These are phyloP conservation scores for Cylindrotheca closterium DNA, from an alignment of 108 stramenopile genomes.

Conservation along the genomic window DNA sequence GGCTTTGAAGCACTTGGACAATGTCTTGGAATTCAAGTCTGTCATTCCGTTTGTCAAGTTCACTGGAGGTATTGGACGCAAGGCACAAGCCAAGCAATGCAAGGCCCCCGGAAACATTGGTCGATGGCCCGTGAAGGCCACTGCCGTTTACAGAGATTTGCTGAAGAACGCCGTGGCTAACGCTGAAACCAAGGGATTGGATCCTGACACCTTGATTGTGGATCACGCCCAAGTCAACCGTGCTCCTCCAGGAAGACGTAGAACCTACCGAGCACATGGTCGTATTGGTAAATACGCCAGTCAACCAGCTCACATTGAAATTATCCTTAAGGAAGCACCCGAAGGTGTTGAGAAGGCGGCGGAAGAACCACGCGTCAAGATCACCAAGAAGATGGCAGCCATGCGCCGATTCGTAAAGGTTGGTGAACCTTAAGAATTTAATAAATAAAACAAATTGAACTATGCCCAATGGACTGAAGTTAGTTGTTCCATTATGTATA, in stretches of 20 bases:
- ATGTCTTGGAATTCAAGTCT: conserved; percentile 93
- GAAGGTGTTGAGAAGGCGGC: conserved; percentile 80
- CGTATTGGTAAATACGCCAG: conserved; percentile 99
- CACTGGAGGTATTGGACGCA: conserved; percentile 98
- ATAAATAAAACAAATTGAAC: no score
- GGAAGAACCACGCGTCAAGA: conserved; percentile 62
- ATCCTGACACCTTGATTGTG: conserved; percentile 84
- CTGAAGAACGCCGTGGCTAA: conserved; percentile 96
- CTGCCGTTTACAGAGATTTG: conserved; percentile 92
- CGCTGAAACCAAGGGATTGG: conserved; percentile 95
- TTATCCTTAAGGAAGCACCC: conserved; percentile 86
- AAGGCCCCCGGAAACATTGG: conserved; percentile 94
- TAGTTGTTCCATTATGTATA: no score
- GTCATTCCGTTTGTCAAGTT: conserved; percentile 95
- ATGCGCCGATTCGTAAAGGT: conserved; percentile 80
- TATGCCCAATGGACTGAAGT: no score
- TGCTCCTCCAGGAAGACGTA: conserved; percentile 94
- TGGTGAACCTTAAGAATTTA: conserved; percentile 45
- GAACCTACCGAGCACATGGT: conserved; percentile 99
- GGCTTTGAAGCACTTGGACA: conserved; percentile 88
- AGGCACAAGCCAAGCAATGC: conserved; percentile 90
- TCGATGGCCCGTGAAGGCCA: conserved; percentile 98
- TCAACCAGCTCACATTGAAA: conserved; percentile 98
- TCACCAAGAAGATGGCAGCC: conserved; percentile 83
- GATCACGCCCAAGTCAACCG: conserved; percentile 95